Conservation (phyloP, 1,284 basidiomycete species). For the Porphyrellus sp. region DNA sequence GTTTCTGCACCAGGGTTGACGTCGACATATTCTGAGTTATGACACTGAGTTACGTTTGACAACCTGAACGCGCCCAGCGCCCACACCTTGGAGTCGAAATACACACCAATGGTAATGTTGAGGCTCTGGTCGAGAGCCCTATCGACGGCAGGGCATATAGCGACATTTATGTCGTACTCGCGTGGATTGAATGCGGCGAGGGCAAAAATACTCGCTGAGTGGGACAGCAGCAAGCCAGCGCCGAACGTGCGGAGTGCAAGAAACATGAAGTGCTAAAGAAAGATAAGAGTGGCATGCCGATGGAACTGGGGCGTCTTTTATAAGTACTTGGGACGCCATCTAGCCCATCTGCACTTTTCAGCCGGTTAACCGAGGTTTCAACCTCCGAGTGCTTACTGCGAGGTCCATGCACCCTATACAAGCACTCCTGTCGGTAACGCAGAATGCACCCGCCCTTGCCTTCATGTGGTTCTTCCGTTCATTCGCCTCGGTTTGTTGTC, state of each 20-base stretch:
- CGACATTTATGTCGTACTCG: conserved; percentile 36
- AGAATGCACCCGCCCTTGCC: conserved; percentile 28
- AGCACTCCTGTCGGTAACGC: conserved; percentile 28
- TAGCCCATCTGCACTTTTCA: too few species aligned
- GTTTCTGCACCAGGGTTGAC: conserved; percentile 50
- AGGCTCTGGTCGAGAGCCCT: conserved; percentile 33
- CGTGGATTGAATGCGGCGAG: conserved; percentile 38
- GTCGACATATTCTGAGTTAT: conserved; percentile 55
- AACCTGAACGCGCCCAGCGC: too few species aligned
- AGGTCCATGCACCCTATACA: conserved; percentile 33
- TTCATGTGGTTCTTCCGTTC: conserved; percentile 30
- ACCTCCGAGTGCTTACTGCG: conserved; percentile 7
- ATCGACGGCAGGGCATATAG: conserved; percentile 40
- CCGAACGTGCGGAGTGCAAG: conserved; percentile 3
- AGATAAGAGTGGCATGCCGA: not conserved
- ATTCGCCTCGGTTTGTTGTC: too few species aligned
- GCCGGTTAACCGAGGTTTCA: too few species aligned
- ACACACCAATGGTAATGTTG: conserved; percentile 41
- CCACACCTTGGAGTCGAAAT: not conserved
- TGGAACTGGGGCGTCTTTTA: too few species aligned
- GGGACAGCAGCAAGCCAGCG: conserved; percentile 5
- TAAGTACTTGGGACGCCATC: too few species aligned
- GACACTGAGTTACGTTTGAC: not conserved
- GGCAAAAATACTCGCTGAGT: not conserved
- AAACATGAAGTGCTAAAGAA: conserved; percentile 17